Evolutionary conservation across 2,329 filamentous ascomycete genomes (phyloP), one percentile per base, ranked within the genome.

Genomic region (Sclerotinia subarctica): DNA sequence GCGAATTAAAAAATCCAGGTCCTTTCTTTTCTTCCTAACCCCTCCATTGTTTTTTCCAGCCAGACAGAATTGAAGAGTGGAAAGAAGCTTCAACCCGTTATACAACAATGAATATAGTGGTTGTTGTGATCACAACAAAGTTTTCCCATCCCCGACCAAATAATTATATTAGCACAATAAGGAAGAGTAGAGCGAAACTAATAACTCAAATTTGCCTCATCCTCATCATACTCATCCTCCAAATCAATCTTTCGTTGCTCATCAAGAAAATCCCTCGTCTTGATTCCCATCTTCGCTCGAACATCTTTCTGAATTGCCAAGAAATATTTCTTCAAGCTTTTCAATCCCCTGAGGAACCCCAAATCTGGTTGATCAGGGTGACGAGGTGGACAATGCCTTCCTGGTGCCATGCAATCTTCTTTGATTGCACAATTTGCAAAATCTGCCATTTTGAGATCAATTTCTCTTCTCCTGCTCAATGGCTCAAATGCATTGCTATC

Each of bases 341-440:
- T 84, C 69, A 99, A 79, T 0, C 95, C 95, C 67, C 94, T 89
- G 52, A 99, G 82, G 75, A 98, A 99, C 0, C 95, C 95, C 38
- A 89, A 86, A 73, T 99, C 95, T 8, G 96, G 89, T 69, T 92
- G 89, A 47, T 90, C 81, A 0, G 92, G 92, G 76, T 96, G 87
- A 69, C 87, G 85, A 5, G 95, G 95, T 19, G 95, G 95, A 74
- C 94, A 97, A 5, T 85, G 81, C 74, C 84, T 84, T 70, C 84
- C 83, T 64, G 81, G 79, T 24, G 82, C 80, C 1, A 83, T 80
- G 69, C 88, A 80, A 75, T 97, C 93, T 72, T 95, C 90, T 5
- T 92, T 91, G 1, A 94, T 98, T 47, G 98, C 89, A 76, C 94
- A 97, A 78, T 99, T 99, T 71, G 95, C 95, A 81, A 99, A 99